phyloP scores from a whole-genome alignment of 768 basidiomycete species.

The Leucosporidium scottii region DNA sequence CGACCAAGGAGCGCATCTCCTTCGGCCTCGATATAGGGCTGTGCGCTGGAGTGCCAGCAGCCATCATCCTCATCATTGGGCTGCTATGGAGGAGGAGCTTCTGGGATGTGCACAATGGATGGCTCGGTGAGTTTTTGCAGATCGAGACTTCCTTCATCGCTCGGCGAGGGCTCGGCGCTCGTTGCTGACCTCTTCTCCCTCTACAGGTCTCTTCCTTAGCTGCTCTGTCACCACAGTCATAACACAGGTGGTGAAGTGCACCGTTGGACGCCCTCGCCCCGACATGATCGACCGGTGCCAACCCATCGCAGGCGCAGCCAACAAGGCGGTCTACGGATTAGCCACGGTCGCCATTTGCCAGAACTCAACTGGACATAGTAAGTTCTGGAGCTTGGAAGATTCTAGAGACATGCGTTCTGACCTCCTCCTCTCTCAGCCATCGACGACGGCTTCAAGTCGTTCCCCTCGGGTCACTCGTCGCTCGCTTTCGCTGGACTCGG shows the following conservation, averaged over 20 bases:
- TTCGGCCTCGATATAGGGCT: slow-evolving; percentile 8
- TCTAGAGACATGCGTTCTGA: no score
- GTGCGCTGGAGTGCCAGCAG: slow-evolving; percentile 53
- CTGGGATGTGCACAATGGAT: slow-evolving; percentile 81
- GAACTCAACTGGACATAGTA: slow-evolving; percentile 34
- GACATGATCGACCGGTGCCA: slow-evolving; percentile 42
- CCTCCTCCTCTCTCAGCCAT: not conserved
- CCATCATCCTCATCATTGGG: slow-evolving; percentile 57
- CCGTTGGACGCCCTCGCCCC: slow-evolving; percentile 80
- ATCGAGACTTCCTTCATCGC: no score
- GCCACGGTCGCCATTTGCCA: slow-evolving; percentile 70
- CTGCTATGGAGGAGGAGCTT: slow-evolving; percentile 63
- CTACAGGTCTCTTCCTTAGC: slow-evolving; percentile 58
- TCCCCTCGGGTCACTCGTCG: slow-evolving; percentile 41
- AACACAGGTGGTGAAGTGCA: slow-evolving; percentile 50
- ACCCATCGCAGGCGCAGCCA: slow-evolving; percentile 49
- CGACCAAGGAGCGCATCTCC: slow-evolving; percentile 15
- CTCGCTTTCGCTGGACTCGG: slow-evolving; percentile 84
- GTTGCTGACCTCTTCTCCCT: slow-evolving; percentile 7
- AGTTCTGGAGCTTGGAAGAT: not conserved
- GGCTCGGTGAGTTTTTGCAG: slow-evolving; percentile 28
- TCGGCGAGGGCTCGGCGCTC: no score
- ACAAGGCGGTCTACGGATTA: slow-evolving; percentile 62
- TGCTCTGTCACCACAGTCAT: slow-evolving; percentile 71
- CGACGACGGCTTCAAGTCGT: slow-evolving; percentile 27